phyloP scores from a whole-genome alignment of 2,329 filamentous ascomycete species.

The Claviceps arundinis region DNA sequence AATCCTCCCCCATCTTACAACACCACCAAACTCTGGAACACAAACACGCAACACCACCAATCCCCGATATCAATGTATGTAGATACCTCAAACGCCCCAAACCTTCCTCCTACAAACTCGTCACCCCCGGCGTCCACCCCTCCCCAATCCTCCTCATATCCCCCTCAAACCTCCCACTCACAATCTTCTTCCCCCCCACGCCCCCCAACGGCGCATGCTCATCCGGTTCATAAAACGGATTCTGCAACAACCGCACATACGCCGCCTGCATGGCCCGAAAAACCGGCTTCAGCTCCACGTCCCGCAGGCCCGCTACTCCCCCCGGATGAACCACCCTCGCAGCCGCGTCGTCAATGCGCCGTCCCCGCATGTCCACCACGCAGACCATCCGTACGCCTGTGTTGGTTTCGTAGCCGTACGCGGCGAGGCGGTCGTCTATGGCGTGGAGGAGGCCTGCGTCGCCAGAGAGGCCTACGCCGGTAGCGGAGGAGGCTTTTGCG shows the following conservation, averaged over 20 bases:
- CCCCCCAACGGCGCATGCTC: conserved; percentile 53
- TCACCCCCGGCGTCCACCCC: conserved; percentile 64
- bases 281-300: conserved; percentile 79
- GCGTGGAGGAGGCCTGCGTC: conserved; percentile 88
- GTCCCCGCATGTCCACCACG: conserved; percentile 79
- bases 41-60: not conserved
- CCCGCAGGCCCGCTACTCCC: conserved; percentile 50
- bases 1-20: not conserved
- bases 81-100: not conserved
- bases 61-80: not conserved
- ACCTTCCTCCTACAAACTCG: conserved; percentile 33
- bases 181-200: conserved; percentile 55
- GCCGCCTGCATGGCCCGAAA: conserved; percentile 89
- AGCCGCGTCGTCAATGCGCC: conserved; percentile 32
- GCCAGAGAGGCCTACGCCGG: conserved; percentile 46
- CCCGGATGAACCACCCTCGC: conserved; percentile 25
- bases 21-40: not conserved
- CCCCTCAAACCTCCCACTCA: conserved; percentile 63
- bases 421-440: conserved; percentile 80
- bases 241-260: conserved; percentile 78
- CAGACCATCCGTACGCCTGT: conserved; percentile 85
- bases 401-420: conserved; percentile 94
- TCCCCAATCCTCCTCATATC: conserved; percentile 82
- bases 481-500: conserved; percentile 50
- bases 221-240: conserved; percentile 89